Base-by-base conservation (phyloP, 164 flowering plant species). In the Liquidambar formosana region DNA sequence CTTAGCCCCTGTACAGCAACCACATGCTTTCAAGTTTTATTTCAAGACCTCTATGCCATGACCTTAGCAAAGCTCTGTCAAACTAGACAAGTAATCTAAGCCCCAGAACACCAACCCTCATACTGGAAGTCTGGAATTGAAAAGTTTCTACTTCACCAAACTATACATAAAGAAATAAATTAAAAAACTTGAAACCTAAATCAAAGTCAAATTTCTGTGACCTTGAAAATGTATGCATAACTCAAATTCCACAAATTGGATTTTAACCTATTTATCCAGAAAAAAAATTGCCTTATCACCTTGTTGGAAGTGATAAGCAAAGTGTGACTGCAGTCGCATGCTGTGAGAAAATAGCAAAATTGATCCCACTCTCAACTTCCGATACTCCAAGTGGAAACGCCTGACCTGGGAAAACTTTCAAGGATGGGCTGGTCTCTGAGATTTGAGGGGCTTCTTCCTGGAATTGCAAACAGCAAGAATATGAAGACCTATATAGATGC, bases 311-410 rank as follows among this genome's bases (percentile, higher is more conserved):
- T 51, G 74, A 70, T 71, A 95, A 81, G 75, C 97, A 92, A 73
- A 95, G 96, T 44, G 87, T 87, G 58, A 95, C 94, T 8, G 90
- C 74, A 53, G 88, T 85, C 46, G 97, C 97, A 84, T 95, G 86
- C 81, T 86, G 91, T 19, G 97, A 91, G 77, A 91, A 95, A 62
- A 95, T 76, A 15, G 97, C 86, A 75, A 95, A 95, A 70, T 95
- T 95, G 58, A 87, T 84, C 64, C 97, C 97, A 66, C 62, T 86
- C 64, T 92, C 97, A 57, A 83, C 76, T 80, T 87, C 87, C 9
- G 97, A 89, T 15, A 81, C 93, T 65, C 99, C 99, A 19, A 95
- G 73, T 33, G 99, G 99, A 85, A 71, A 82, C 38, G 94, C 84
- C 73, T 85, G 89, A 27, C 99, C 99, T 21, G 92, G 88, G 58